Conservation (phyloP, 257 asterid species). For the Salvia hispanica region DNA sequence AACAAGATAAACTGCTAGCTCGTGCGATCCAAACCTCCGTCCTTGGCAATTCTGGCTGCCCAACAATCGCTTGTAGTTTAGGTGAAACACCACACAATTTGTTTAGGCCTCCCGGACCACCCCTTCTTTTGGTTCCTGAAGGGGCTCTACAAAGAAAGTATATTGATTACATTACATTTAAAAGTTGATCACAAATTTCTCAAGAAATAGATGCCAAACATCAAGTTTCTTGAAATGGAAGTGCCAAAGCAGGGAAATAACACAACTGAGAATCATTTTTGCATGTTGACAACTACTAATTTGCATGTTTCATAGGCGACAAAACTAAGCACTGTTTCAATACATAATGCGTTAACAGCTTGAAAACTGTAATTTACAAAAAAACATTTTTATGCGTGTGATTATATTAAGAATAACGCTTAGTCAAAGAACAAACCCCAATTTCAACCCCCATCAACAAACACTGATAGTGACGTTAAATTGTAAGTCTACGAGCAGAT, state of each 20-base stretch:
- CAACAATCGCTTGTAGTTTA: slow-evolving; percentile 81
- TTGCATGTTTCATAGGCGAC: neutral
- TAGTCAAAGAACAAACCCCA: no score
- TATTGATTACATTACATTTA: neutral
- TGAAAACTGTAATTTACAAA: no score
- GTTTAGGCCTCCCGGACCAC: slow-evolving; percentile 88
- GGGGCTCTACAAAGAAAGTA: slow-evolving; percentile 48
- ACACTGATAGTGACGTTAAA: neutral
- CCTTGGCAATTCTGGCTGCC: slow-evolving; percentile 79
- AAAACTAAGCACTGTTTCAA: neutral
- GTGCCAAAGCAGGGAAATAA: neutral
- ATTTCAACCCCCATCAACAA: neutral
- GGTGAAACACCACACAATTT: slow-evolving; percentile 90
- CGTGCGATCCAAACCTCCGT: slow-evolving; percentile 63
- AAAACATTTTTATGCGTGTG: no score
- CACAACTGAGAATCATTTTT: neutral
- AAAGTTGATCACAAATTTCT: neutral
- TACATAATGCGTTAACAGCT: neutral
- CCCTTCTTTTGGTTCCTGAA: slow-evolving; percentile 72
- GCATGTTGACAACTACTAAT: neutral
- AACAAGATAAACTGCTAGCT: slow-evolving; percentile 22
- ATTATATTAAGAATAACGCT: no score
- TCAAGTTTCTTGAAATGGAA: slow-evolving; percentile 2
- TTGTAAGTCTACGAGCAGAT: slow-evolving; percentile 20
- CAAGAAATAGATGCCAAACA: neutral